Conservation (phyloP, 2,329 filamentous ascomycete genomes). For the Colletotrichum higginsianum region DNA sequence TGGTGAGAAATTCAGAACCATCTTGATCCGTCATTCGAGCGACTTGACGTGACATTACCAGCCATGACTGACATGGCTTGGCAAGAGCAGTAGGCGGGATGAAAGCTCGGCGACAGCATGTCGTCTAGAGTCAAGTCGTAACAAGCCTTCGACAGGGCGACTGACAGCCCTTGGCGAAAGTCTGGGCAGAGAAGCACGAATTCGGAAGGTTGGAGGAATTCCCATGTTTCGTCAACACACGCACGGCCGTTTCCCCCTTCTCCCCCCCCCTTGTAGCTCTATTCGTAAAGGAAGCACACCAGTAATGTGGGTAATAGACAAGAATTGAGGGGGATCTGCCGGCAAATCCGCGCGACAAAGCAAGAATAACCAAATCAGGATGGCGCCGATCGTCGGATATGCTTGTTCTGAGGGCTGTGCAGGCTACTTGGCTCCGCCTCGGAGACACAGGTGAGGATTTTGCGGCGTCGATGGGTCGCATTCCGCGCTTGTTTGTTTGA, state of each 20-base stretch:
- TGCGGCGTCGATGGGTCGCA: constrained; percentile 15
- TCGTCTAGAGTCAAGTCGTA: constrained; percentile 32
- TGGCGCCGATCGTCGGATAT: constrained; percentile 24
- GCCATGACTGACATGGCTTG: constrained; percentile 33
- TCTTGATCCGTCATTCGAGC: constrained; percentile 1
- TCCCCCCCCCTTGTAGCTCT: neutral
- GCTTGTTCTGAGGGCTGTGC: constrained; percentile 36
- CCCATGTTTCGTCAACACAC: constrained; percentile 33
- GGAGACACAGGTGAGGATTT: constrained; percentile 35
- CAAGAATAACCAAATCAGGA: constrained; percentile 38
- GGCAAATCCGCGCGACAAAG: constrained; percentile 24
- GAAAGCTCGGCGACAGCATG: constrained; percentile 36
- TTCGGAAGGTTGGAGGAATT: constrained; percentile 28
- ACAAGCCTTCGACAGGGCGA: constrained; percentile 39
- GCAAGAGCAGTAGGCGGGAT: constrained; percentile 31
- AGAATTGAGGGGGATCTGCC: constrained; percentile 26
- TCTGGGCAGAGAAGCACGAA: constrained; percentile 16
- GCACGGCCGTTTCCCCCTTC: constrained; percentile 32
- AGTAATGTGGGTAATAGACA: constrained; percentile 2
- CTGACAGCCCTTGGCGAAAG: constrained; percentile 39
- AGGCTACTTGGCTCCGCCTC: constrained; percentile 19
- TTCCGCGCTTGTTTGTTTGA: constrained; percentile 33
- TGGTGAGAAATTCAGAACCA: neutral
- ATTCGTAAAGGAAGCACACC: neutral
- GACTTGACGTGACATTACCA: constrained; percentile 29